Evolutionary conservation across 2,329 filamentous ascomycete species (phyloP), one percentile per base, ranked within the genome.

Genomic region (Pyrenophora teres): DNA sequence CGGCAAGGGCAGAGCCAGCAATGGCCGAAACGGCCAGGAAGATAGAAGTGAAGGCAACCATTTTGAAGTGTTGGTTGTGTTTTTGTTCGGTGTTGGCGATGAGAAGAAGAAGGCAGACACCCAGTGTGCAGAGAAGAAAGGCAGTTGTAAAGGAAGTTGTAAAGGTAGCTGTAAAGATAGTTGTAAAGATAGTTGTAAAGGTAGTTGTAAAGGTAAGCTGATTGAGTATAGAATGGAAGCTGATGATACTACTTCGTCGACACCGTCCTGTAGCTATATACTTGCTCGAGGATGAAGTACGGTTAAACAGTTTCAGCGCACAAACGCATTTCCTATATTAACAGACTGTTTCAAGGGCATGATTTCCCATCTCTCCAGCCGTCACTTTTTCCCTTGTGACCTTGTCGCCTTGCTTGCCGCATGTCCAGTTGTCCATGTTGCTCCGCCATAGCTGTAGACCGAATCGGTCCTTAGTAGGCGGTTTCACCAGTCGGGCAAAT

Each of bases 11-110:
- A 41, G 49, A 42, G 48, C 56, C 57, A 21, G 54, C 58, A 19
- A 58, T 50, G 32, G 60, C 60, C 3, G 59, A 65, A 15, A 67
- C 50, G 25, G 57, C 62, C 37, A 68, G 39, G 19, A 56, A 46
- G 40, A 70, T 49, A 42, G 54, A 51, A 41, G 54, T 61, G 49
- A 68, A 62, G 16, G 62, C 60, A 57, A 69, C 64, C 66, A 70
- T 70, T 37, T 51, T 50, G 43, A 40, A 39, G 42, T 39, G 27
- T 25, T 39, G 50, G 35, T 43, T 31, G 27, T 46, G 31, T 10
- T 42, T 16, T 21, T 32, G 8, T 32, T 37, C 23, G 39, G 25
- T 40, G 18, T 38, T 21, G 35, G 16, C n/a, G 36, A 16, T 19
- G 18, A n/a, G 27, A 30, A 30, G 27, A 30, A 30, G 27, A 30